phyloP scores from a whole-genome alignment of 78 protist species.

The Dictyostelium brefeldianum region DNA sequence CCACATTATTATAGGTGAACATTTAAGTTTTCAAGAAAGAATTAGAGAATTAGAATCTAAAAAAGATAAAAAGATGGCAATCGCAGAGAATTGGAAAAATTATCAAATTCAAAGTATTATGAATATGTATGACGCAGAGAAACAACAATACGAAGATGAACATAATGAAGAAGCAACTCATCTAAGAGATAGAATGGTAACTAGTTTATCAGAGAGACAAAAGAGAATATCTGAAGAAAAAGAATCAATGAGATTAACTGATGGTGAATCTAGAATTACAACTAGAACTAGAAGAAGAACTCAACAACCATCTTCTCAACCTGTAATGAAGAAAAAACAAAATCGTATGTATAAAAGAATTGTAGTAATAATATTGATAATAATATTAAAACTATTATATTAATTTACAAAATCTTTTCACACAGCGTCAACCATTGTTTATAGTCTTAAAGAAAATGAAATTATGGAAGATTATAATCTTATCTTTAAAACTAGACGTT shows the following conservation, averaged over 20 bases:
- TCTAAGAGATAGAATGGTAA: conserved; percentile 66
- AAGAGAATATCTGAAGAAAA: conserved; percentile 78
- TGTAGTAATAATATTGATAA: no score
- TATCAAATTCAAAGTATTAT: conserved; percentile 73
- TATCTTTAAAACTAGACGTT: conserved; percentile 31
- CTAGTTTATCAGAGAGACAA: conserved; percentile 39
- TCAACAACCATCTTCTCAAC: conserved; percentile 28
- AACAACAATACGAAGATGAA: conserved; percentile 74
- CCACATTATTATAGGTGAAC: conserved; percentile 29
- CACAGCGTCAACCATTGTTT: conserved; percentile 52
- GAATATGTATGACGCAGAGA: conserved; percentile 68
- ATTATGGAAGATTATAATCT: conserved; percentile 56
- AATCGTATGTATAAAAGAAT: conserved; percentile 26
- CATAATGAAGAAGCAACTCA: conserved; percentile 42
- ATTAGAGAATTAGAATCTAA: conserved; percentile 55
- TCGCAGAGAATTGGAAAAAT: conserved; percentile 80
- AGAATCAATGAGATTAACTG: conserved; percentile 52
- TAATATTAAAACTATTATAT: background rate
- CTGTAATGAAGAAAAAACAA: conserved; percentile 55
- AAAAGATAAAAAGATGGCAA: conserved; percentile 31
- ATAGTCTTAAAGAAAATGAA: conserved; percentile 61
- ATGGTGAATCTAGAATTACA: conserved; percentile 42
- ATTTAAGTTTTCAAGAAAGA: conserved; percentile 61
- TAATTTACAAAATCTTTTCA: background rate
- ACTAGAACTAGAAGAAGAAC: conserved; percentile 76